phyloP scores from a whole-genome alignment of 2,329 filamentous ascomycete species.

The Fusarium secorum region DNA sequence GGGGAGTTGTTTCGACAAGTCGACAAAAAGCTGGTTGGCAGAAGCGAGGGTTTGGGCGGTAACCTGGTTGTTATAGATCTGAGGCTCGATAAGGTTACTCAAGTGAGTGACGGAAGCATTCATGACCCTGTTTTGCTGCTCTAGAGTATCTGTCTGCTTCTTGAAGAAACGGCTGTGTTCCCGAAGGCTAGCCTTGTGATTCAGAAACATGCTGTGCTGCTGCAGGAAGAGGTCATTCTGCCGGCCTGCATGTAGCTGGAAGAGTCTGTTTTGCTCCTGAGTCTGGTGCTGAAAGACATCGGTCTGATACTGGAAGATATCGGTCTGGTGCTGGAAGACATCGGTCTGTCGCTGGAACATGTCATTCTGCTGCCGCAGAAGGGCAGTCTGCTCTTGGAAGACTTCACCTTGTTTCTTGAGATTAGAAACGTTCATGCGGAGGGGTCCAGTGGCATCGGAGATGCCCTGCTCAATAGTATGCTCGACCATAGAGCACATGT shows the following conservation, averaged over 20 bases:
- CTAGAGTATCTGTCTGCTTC: constrained; percentile 13
- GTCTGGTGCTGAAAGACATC: not conserved
- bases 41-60: constrained; percentile 37
- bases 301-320: not conserved
- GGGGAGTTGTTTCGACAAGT: constrained; percentile 43
- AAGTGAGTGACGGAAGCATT: constrained; percentile 25
- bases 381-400: not conserved
- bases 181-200: constrained; percentile 1
- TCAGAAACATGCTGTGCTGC: not conserved
- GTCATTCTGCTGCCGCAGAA: not conserved
- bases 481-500: constrained; percentile 44
- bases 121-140: constrained; percentile 39
- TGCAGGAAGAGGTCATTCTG: not conserved
- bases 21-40: constrained; percentile 27
- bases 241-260: not conserved
- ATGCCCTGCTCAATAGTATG: constrained; percentile 46
- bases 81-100: constrained; percentile 33
- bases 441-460: constrained; percentile 43
- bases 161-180: constrained; percentile 20
- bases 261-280: not conserved
- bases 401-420: constrained; percentile 40
- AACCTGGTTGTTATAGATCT: constrained; percentile 23
- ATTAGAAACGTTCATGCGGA: constrained; percentile 40
- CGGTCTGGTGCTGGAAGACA: no score
- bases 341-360: not conserved